A percentile compares a stretch with the other conserved stretches of the same genome.
Evolutionary conservation across 495 filamentous ascomycete species (phyloP).

Genomic region (Xylaria palmicola): DNA sequence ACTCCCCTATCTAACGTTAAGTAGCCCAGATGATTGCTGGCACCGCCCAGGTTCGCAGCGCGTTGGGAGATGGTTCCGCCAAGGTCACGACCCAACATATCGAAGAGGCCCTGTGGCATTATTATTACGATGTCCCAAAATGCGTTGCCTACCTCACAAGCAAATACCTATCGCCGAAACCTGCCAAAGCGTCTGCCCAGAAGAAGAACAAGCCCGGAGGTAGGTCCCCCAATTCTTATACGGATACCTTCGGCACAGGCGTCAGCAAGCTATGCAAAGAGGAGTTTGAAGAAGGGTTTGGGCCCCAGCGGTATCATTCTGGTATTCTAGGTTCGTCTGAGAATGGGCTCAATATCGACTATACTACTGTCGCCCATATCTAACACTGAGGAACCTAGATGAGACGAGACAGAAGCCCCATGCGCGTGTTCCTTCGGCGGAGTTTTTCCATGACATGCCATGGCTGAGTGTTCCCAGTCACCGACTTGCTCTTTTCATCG

Average conservation of each 20-base stretch:
- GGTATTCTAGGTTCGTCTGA: background rate
- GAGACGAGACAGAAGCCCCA: slow-evolving; percentile 27
- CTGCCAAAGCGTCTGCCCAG: slow-evolving; percentile 18
- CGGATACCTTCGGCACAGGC: slow-evolving; percentile 11
- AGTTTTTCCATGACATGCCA: slow-evolving; percentile 79
- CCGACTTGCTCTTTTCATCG: slow-evolving; percentile 66
- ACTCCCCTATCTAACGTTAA: slow-evolving; percentile 6
- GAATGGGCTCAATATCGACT: background rate
- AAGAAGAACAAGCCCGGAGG: slow-evolving; percentile 45
- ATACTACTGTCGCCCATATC: slow-evolving; percentile 1
- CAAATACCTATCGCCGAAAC: slow-evolving; percentile 50
- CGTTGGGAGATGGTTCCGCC: slow-evolving; percentile 50
- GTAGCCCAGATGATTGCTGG: slow-evolving; percentile 53
- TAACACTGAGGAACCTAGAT: slow-evolving; percentile 15
- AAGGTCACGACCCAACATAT: slow-evolving; percentile 69
- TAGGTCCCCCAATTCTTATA: slow-evolving; percentile 46
- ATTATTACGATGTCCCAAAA: slow-evolving; percentile 90
- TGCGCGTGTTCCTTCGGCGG: slow-evolving; percentile 20
- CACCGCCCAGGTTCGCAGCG: slow-evolving; percentile 52
- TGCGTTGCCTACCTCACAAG: slow-evolving; percentile 73
- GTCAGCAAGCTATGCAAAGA: background rate
- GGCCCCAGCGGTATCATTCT: background rate
- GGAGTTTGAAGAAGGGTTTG: slow-evolving; percentile 1
- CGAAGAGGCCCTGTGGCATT: slow-evolving; percentile 89
- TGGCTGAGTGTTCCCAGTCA: slow-evolving; percentile 78